Percentiles rank a stretch among this genome's conserved stretches.
Evolutionary conservation across 805 yeast genomes (phyloP).

Genomic region (Wickerhamiella occidentalis): DNA sequence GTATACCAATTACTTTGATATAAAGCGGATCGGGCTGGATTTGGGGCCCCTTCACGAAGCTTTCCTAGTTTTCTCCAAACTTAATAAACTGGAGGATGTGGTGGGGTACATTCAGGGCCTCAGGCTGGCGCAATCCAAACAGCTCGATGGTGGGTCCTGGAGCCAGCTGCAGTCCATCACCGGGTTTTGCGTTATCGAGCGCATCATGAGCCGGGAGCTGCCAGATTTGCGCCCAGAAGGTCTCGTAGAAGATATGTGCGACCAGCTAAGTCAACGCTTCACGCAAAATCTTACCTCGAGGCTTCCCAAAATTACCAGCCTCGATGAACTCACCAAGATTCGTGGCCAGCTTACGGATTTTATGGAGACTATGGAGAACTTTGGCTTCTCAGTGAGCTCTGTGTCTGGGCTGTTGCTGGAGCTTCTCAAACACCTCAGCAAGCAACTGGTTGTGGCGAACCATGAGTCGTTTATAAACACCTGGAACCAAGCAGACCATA

Average conservation of each 20-base stretch:
- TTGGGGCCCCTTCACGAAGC: constrained; percentile 73
- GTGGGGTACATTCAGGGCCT: constrained; percentile 46
- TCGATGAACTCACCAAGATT: constrained; percentile 34
- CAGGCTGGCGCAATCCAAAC: constrained; percentile 40
- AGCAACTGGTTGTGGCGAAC: constrained; percentile 43
- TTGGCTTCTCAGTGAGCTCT: constrained; percentile 45
- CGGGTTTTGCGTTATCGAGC: constrained; percentile 71
- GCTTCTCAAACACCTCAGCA: constrained; percentile 50
- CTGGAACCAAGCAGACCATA: constrained; percentile 70
- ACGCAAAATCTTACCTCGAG: constrained; percentile 17
- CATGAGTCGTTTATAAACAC: constrained; percentile 46
- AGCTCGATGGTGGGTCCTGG: constrained; percentile 17
- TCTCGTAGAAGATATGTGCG: constrained; percentile 65
- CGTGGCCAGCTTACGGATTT: constrained; percentile 51
- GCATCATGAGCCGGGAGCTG: constrained; percentile 43
- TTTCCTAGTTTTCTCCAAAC: constrained; percentile 63
- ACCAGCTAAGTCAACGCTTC: constrained; percentile 37
- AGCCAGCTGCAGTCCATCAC: constrained; percentile 36
- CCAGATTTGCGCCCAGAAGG: constrained; percentile 55
- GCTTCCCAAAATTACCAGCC: constrained; percentile 29
- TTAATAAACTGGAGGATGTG: constrained; percentile 52
- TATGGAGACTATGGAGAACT: constrained; percentile 64
- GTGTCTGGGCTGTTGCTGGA: constrained; percentile 50
- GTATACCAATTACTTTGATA: constrained; percentile 34
- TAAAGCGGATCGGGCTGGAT: constrained; percentile 38